Evolutionary conservation across 371 early-diverging fungal genomes (phyloP).

Genomic region (Phascolomyces articulosus): DNA sequence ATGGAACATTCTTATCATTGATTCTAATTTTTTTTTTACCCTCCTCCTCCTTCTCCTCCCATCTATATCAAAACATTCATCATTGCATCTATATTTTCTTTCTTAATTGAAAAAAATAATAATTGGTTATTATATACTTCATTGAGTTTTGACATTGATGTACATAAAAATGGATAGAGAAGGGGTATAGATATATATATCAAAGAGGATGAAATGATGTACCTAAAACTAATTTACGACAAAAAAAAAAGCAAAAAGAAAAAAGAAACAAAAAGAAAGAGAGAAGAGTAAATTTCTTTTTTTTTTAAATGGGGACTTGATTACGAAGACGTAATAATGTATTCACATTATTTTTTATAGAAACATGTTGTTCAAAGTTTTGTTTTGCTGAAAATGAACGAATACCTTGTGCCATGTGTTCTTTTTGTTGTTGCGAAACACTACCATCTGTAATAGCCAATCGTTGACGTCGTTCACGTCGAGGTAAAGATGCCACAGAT

Average conservation of each 20-base stretch:
- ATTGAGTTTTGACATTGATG: no score
- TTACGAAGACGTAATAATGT: slow-evolving; percentile 15
- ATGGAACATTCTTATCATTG: no score
- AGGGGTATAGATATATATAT: no score
- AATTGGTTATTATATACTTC: no score
- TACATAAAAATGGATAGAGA: no score
- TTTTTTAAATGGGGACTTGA: slow-evolving; percentile 20
- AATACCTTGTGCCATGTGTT: slow-evolving; percentile 5
- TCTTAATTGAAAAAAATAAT: no score
- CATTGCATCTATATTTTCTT: no score
- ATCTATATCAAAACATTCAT: no score
- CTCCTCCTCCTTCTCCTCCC: no score
- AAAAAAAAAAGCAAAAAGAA: neutral
- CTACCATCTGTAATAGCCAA: slow-evolving; percentile 18
- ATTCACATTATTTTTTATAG: slow-evolving; percentile 20
- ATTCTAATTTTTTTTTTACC: no score
- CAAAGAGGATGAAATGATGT: no score
- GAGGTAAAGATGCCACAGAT: slow-evolving; percentile 5
- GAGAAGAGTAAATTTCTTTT: neutral
- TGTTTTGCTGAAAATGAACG: slow-evolving; percentile 10
- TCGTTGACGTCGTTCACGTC: slow-evolving; percentile 20
- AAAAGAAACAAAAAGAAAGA: neutral
- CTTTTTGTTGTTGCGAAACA: neutral
- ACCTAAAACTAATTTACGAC: neutral
- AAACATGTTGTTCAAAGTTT: slow-evolving; percentile 12